Percentiles rank a stretch among this genome's conserved stretches.
Conservation (phyloP, 352 stramenopile species). For the Bremia lactucae region DNA sequence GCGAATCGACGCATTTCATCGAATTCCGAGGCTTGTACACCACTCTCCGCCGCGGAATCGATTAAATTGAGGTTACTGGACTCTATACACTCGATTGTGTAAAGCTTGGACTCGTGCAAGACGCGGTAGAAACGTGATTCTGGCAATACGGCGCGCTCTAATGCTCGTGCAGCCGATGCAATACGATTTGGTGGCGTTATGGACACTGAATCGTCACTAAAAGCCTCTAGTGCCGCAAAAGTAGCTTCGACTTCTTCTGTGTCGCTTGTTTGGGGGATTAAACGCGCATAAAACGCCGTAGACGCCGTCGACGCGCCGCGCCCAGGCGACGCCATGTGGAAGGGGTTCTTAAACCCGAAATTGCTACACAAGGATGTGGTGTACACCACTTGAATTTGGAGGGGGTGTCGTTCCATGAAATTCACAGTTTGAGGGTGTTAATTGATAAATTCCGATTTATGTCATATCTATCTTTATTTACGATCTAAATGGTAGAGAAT, state of each 20-base stretch:
- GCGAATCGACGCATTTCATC: slow-evolving; percentile 17
- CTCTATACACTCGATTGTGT: slow-evolving; percentile 42
- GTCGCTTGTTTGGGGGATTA: slow-evolving; percentile 29
- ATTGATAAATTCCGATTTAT: no score
- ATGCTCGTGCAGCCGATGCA: slow-evolving; percentile 8
- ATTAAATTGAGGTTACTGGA: neutral
- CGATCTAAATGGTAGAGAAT: no score
- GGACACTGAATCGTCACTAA: neutral
- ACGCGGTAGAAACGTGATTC: slow-evolving; percentile 64
- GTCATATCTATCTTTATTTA: no score
- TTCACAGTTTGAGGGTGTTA: no score
- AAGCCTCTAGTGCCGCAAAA: slow-evolving; percentile 8
- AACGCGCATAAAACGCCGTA: slow-evolving; percentile 27
- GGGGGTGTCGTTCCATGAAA: no score
- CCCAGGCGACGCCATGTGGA: slow-evolving; percentile 12
- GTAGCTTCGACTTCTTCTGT: slow-evolving; percentile 14
- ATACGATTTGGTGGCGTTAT: neutral
- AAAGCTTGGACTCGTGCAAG: slow-evolving; percentile 51
- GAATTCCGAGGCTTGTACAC: slow-evolving; percentile 2
- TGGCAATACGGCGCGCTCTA: slow-evolving; percentile 29
- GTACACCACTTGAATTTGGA: slow-evolving; percentile 2
- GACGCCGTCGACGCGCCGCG: slow-evolving; percentile 1
- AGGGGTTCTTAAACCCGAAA: slow-evolving; percentile 9
- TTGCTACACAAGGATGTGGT: slow-evolving; percentile 1
- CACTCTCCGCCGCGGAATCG: slow-evolving; percentile 2